These are phyloP conservation scores for Micractinium conductrix DNA, from an alignment of 139 green algal genomes.

Conservation along the genomic window DNA sequence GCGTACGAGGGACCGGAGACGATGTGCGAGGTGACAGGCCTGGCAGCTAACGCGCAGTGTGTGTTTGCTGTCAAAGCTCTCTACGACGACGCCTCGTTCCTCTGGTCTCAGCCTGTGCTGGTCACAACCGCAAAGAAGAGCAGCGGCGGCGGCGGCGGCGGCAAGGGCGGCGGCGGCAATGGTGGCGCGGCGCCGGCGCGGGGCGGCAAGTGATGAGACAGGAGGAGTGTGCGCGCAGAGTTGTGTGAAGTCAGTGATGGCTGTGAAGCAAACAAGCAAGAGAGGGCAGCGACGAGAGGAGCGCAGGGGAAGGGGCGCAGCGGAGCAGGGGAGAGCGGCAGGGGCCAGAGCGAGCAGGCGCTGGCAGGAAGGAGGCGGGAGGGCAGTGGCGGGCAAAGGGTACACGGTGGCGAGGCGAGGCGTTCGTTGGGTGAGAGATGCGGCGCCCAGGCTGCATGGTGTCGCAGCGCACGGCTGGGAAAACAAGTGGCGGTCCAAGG, in stretches of 20 bases:
- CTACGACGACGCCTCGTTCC: slow-evolving; percentile 83
- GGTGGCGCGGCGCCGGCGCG: too few species aligned
- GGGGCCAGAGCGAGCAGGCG: not conserved
- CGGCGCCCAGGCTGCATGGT: not conserved
- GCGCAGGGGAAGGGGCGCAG: too few species aligned
- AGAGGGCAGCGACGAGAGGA: too few species aligned
- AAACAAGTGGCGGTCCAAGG: not conserved
- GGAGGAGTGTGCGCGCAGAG: not conserved
- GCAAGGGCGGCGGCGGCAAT: not conserved
- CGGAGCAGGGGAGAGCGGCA: too few species aligned
- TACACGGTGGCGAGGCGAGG: too few species aligned
- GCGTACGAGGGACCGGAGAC: slow-evolving; percentile 53
- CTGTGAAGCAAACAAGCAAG: too few species aligned
- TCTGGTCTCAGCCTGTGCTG: slow-evolving; percentile 76
- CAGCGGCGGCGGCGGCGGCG: not conserved
- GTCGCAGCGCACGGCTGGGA: too few species aligned
- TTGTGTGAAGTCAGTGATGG: too few species aligned
- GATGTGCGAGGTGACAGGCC: slow-evolving; percentile 56
- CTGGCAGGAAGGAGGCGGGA: too few species aligned
- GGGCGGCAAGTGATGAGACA: not conserved
- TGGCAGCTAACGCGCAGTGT: slow-evolving; percentile 80
- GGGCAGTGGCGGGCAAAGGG: too few species aligned
- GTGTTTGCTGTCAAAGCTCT: slow-evolving; percentile 85
- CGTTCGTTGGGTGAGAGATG: not conserved
- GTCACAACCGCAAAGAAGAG: slow-evolving; percentile 16